Base-by-base conservation (phyloP, 2,329 filamentous ascomycete species). In the Dothideomycetidae sp. region DNA sequence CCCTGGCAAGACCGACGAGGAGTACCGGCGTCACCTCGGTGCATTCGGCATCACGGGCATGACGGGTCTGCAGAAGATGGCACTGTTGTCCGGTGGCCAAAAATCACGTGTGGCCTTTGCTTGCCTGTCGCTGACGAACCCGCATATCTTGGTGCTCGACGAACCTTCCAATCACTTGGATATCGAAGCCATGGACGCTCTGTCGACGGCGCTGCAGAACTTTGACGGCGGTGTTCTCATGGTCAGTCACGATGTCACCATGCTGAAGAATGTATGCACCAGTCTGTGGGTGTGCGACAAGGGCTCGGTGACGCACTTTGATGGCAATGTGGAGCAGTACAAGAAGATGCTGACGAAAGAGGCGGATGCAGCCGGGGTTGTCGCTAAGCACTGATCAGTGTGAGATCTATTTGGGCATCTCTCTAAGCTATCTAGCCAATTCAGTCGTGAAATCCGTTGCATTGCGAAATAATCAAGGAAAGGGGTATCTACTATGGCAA, bases 231-330 rank as follows among this genome's bases (percentile, higher is more conserved):
- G 90, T 57, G 86, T 98, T 39, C 66, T 98, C 51, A 96, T 98
- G 85, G 90, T 98, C 40, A 93, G 82, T 53, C 90, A 98, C 79
- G 90, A 98, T 56, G 90, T 98, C 37, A 96, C 90, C 1, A 94
- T 98, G 84, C 60, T 98, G 59, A 85, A 93, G 66, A 93, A 81
- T 37, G 90, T 98, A 26, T 98, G 90, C 61, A 90, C 70, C 35
- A 90, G 78, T 55, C 63, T 98, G 53, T 98, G 90, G 90, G 88
- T 98, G 45, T 98, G 90, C 54, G 90, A 98, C 57, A 69, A 79
- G 42, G 90, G 90, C 7, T 90, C 79, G 1, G 86, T 98, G 13
- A 84, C 93, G 71, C 86, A 94, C 64, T 98, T 98, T 63, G 76
- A 81, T 43, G 90, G 90, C 21, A 86, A 92, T 50, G 86, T 98